Evolutionary conservation across 2,329 filamentous ascomycete species (phyloP), one percentile per base, ranked within the genome.

Genomic region (Monilinia aucupariae): DNA sequence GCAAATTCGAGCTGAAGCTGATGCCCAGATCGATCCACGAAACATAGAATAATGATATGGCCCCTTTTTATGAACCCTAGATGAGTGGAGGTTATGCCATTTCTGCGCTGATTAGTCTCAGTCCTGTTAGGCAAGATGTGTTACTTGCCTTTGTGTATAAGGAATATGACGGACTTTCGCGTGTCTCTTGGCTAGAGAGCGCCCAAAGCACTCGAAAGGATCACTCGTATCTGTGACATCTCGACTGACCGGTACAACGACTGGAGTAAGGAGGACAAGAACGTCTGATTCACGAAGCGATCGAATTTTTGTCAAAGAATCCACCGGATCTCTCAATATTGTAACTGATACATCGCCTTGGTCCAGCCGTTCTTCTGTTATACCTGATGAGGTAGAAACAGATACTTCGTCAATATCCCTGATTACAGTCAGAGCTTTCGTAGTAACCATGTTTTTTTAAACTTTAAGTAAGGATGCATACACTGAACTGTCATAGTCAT

Each of bases 171-270:
- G 83, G 65, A 92, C 79, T 73, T 79, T 80, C 3, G 80, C 76
- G 70, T 89, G 85, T 68, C 82, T 79, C 55, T 75, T 77, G 55
- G 84, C 82, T 55, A 92, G 74, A 51, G 84, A 82, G 66, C 81
- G 80, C 25, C 89, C 89, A 22, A 92, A 77, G 17, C 82, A 80
- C 73, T 92, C 88, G 71, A 92, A 92, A 0, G 89, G 89, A 71
- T 92, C 89, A 69, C 76, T 79, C 51, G 74, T 75, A 64, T 78
- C 77, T 51, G 75, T 70, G 51, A 76, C 69, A 67, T 75, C 75
- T 64, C 74, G 75, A 68, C 75, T 77, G 66, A 76, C 71, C 53
- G 79, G 82, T 27, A 79, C 72, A 41, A 83, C 79, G 32, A 81
- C 79, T 1, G 85, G 85, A 7, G 86, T 85, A 41, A 87, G 74